These are phyloP conservation scores for Helicostylum pulchrum DNA, from an alignment of 192 early-diverging fungal genomes.

Conservation along the genomic window DNA sequence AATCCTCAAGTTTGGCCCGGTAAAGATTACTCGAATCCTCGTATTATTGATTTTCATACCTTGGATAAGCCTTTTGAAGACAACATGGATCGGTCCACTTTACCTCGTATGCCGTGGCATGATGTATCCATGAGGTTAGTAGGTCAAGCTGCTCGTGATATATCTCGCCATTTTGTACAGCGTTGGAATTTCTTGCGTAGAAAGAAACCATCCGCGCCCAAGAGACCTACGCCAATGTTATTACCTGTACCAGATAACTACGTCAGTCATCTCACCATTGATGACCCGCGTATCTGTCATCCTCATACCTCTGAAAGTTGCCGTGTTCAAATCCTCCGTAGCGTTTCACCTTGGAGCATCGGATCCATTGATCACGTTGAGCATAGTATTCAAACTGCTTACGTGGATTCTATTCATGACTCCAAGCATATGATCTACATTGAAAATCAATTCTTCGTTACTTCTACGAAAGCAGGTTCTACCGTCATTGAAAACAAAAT, in stretches of 20 bases:
- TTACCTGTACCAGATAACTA: conserved; percentile 63
- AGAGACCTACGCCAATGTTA: conserved; percentile 59
- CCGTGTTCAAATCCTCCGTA: conserved; percentile 60
- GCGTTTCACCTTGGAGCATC: conserved; percentile 66
- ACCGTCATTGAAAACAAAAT: conserved; percentile 76
- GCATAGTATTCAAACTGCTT: conserved; percentile 73
- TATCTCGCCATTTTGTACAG: conserved; percentile 81
- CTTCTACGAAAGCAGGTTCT: conserved; percentile 43
- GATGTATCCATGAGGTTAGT: conserved; percentile 74
- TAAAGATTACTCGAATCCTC: conserved; percentile 82
- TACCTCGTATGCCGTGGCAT: conserved; percentile 85
- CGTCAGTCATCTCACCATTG: conserved; percentile 42
- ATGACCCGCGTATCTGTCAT: conserved; percentile 14
- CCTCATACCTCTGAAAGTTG: conserved; percentile 13
- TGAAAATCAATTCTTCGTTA: conserved; percentile 89
- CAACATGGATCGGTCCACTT: conserved; percentile 43
- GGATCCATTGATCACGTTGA: conserved; percentile 55
- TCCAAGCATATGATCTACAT: conserved; percentile 85
- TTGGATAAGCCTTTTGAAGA: conserved; percentile 51
- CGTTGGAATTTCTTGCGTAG: conserved; percentile 78
- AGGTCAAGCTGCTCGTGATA: conserved; percentile 71
- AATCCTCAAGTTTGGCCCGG: conserved; percentile 49
- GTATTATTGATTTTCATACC: conserved; percentile 70
- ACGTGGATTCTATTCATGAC: conserved; percentile 67
- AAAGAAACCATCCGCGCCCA: conserved; percentile 52